These are phyloP conservation scores for Pseudopediastrum boryanum DNA, from an alignment of 139 green algal species.

Conservation along the genomic window DNA sequence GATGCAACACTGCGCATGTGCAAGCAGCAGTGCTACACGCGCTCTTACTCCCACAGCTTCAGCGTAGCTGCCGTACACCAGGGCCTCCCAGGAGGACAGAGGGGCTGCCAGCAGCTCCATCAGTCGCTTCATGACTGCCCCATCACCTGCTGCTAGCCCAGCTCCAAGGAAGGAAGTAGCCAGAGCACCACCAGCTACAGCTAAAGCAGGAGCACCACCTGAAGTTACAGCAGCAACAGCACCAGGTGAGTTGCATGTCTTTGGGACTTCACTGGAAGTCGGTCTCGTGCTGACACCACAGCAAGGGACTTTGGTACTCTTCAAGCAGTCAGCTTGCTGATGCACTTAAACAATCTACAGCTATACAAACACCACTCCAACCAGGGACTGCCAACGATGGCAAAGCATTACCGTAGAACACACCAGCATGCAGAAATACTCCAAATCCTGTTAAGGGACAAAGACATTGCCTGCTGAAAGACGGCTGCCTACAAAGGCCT, in stretches of 20 bases:
- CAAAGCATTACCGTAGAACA: too few relatives aligned
- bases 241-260: conserved; percentile 2
- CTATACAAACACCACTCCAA: too few relatives aligned
- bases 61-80: conserved; percentile 58
- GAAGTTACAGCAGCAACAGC: conserved; percentile 43
- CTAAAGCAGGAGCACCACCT: conserved; percentile 51
- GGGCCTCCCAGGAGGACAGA: conserved; percentile 33
- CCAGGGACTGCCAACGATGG: too few relatives aligned
- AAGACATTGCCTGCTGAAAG: too few relatives aligned
- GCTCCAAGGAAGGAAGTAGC: conserved; percentile 70
- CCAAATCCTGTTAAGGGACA: too few relatives aligned
- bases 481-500: too few relatives aligned
- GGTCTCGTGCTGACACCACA: too few relatives aligned
- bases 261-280: too few relatives aligned
- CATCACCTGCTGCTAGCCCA: conserved; percentile 59
- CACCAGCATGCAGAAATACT: too few relatives aligned
- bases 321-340: too few relatives aligned
- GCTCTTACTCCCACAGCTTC: conserved; percentile 75
- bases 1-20: conserved; percentile 68
- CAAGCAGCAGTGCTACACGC: conserved; percentile 54
- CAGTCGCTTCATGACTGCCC: conserved; percentile 67
- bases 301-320: too few relatives aligned
- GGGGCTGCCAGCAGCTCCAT: conserved; percentile 68
- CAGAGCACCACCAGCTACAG: conserved; percentile 63
- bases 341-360: too few relatives aligned